phyloP scores from a whole-genome alignment of 2,329 filamentous ascomycete species.

The Mollisia scopiformis region DNA sequence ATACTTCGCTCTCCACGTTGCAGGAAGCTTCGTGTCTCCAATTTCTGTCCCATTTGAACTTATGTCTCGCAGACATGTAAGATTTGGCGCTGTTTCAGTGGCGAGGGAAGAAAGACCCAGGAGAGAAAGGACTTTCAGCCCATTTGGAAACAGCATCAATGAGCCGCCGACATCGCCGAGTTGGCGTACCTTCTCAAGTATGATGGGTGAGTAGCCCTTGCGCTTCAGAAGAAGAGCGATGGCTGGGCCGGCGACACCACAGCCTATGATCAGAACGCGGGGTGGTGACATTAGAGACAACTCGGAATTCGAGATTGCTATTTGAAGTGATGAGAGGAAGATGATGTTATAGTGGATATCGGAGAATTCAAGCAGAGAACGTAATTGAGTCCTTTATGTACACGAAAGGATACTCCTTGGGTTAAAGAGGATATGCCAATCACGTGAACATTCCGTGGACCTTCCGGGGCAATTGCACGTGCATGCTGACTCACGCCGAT shows the following conservation, averaged over 20 bases:
- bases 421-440: too few species aligned
- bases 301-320: background rate
- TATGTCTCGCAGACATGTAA: background rate
- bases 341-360: too few species aligned
- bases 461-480: too few species aligned
- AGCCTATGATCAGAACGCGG: slow-evolving; percentile 17
- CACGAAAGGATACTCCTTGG: too few species aligned
- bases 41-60: background rate
- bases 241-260: slow-evolving; percentile 17
- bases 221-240: slow-evolving; percentile 16
- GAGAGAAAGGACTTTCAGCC: background rate
- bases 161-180: slow-evolving; percentile 9
- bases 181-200: slow-evolving; percentile 15
- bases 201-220: slow-evolving; percentile 18
- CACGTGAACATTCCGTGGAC: too few species aligned
- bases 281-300: background rate
- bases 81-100: background rate
- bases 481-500: too few species aligned
- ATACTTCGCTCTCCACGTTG: slow-evolving; percentile 1
- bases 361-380: too few species aligned
- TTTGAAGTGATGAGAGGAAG: background rate
- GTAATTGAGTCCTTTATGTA: too few species aligned
- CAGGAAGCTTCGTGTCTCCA: background rate
- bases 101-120: background rate
- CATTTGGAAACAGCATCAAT: slow-evolving; percentile 10